These are phyloP conservation scores for Fraxinus excelsior DNA, from an alignment of 257 asterid genomes.

Conservation along the genomic window DNA sequence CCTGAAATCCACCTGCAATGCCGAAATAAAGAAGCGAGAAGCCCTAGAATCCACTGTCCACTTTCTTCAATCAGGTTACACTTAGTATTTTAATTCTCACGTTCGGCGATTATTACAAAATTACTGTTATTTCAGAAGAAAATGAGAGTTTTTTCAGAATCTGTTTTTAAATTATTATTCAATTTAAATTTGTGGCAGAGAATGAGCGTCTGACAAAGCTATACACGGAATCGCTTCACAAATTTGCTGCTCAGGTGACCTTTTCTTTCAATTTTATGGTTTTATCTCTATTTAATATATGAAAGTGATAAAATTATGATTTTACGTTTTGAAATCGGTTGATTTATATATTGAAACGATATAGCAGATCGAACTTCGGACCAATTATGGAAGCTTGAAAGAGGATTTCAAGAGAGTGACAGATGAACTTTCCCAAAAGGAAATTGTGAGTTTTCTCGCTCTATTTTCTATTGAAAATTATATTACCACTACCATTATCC, in stretches of 20 bases:
- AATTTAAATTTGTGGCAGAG: slow-evolving; percentile 24
- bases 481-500: neutral
- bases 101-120: neutral
- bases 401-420: slow-evolving; percentile 36
- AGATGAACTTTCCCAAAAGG: slow-evolving; percentile 32
- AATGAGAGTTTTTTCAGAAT: neutral
- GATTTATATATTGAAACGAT: neutral
- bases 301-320: neutral
- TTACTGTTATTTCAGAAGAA: neutral
- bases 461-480: neutral
- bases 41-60: slow-evolving; percentile 29
- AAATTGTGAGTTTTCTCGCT: slow-evolving; percentile 30
- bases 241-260: slow-evolving; percentile 33
- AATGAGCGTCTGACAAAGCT: slow-evolving; percentile 37
- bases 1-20: slow-evolving; percentile 24
- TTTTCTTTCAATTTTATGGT: neutral
- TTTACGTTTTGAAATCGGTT: neutral
- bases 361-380: slow-evolving; percentile 37
- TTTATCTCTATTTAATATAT: neutral
- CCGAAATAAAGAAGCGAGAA: slow-evolving; percentile 39
- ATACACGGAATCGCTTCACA: slow-evolving; percentile 29
- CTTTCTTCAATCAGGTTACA: slow-evolving; percentile 36
- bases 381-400: slow-evolving; percentile 37
- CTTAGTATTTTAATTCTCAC: neutral
- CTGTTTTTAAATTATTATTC: neutral